These are phyloP conservation scores for Cordyceps cateniannulata DNA, from an alignment of 2,329 filamentous ascomycete genomes.

Conservation along the genomic window DNA sequence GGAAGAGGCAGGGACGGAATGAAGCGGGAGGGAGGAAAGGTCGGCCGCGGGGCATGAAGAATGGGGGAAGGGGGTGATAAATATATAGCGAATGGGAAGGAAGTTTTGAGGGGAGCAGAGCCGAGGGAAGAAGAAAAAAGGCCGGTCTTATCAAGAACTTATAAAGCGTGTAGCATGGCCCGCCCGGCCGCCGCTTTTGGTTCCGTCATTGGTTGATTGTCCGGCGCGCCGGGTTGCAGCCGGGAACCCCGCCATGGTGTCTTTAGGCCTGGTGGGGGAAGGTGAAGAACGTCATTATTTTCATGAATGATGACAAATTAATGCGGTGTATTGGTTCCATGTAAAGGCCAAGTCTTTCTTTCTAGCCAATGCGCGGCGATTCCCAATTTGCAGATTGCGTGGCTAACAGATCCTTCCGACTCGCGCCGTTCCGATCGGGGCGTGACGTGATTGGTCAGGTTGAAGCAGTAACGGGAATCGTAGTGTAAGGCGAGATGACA, in stretches of 20 bases:
- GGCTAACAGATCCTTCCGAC: not conserved
- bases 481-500: too few relatives aligned
- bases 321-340: not conserved
- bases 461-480: too few relatives aligned
- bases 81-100: not conserved
- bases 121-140: not conserved
- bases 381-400: not conserved
- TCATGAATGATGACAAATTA: not conserved
- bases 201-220: not conserved
- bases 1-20: not conserved
- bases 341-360: not conserved
- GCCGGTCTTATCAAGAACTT: constrained; percentile 3
- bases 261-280: not conserved
- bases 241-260: not conserved
- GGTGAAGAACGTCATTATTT: not conserved
- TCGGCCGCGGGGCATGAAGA: not conserved
- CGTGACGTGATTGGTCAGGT: not conserved
- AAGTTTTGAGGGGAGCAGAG: not conserved
- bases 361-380: not conserved
- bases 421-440: not conserved
- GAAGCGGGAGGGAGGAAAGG: not conserved
- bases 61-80: not conserved
- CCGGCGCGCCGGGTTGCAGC: constrained; percentile 1
- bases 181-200: not conserved
- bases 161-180: not conserved